Base-by-base conservation (phyloP, 768 basidiomycete genomes). In the Krasilnikovozyma curviuscula region DNA sequence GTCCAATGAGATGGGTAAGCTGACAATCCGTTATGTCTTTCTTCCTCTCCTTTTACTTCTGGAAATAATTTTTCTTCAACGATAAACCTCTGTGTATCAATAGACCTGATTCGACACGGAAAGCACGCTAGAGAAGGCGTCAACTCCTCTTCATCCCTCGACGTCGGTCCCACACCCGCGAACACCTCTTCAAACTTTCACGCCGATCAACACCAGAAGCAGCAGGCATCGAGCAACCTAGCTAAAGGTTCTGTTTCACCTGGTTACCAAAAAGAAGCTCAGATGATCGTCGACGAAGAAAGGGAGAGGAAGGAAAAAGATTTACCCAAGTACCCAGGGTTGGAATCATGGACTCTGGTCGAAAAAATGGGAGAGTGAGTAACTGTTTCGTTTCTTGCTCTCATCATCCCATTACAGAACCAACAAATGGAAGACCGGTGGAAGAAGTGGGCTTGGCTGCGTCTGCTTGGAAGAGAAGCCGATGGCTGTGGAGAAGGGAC, bases 361-460 rank as follows among this genome's bases (percentile, higher is more conserved):
- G 76, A 79, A 45, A 85, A 84, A 71, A 88, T 86, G 84, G 85
- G 84, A 70, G 84, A 88, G 84, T 88, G 54, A 64, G 84, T 79
- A 31, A 45, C 24, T 40, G 47, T 44, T 48, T 30, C 37, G 38
- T 48, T 47, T 42, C 27, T 21, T 34, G 5, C 9, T 3, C 33
- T 47, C 43, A 47, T 51, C 41, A 7, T 50, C 30, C 21, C 23
- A 38, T 29, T n/a, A n/a, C n/a, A n/a, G n/a, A n/a, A n/a, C n/a
- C n/a, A n/a, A n/a, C n/a, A n/a, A n/a, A n/a, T n/a, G n/a, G n/a
- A n/a, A n/a, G n/a, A n/a, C n/a, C n/a, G n/a, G n/a, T n/a, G n/a
- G n/a, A n/a, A n/a, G n/a, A n/a, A n/a, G n/a, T n/a, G n/a, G n/a
- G n/a, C n/a, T n/a, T n/a, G n/a, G n/a, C n/a, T n/a, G n/a, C n/a